phyloP scores from a whole-genome alignment of 805 yeast species.

The Wickerhamomyces bovis region DNA sequence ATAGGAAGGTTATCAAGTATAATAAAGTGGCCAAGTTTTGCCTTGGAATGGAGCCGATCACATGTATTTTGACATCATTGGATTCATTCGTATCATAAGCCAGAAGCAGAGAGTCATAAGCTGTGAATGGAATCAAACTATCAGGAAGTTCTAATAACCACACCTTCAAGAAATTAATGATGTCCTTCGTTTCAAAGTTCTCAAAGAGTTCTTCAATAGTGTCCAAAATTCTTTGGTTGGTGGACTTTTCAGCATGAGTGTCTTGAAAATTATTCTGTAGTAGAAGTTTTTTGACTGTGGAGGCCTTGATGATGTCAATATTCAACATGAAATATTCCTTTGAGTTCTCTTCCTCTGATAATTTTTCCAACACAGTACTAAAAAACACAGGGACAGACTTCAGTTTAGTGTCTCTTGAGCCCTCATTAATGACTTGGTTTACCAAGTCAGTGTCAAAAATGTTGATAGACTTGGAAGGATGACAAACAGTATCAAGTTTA shows the following conservation, averaged over 20 bases:
- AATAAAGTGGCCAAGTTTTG: constrained; percentile 24
- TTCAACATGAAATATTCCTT: constrained; percentile 11
- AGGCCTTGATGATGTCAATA: constrained; percentile 14
- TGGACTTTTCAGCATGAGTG: not conserved
- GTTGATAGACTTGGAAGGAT: constrained; percentile 1
- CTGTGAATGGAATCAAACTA: constrained; percentile 39
- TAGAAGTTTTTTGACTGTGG: constrained; percentile 9
- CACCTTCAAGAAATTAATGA: constrained; percentile 40
- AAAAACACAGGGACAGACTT: constrained; percentile 18
- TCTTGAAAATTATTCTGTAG: not conserved
- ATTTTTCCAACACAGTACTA: constrained; percentile 1
- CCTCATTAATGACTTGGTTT: constrained; percentile 8
- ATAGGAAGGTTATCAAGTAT: constrained; percentile 16
- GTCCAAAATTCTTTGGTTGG: not conserved
- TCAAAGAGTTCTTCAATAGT: constrained; percentile 11
- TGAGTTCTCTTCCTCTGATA: constrained; percentile 8
- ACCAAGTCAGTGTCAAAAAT: constrained; percentile 21
- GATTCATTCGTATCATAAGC: constrained; percentile 8
- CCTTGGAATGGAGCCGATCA: constrained; percentile 24
- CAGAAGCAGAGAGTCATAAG: constrained; percentile 21
- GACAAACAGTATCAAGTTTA: constrained; percentile 9
- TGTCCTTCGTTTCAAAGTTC: constrained; percentile 8
- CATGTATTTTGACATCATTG: constrained; percentile 6
- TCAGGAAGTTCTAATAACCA: constrained; percentile 59
- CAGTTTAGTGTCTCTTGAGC: constrained; percentile 6